Base-by-base conservation (phyloP, 768 basidiomycete species). In the Calocybe cyanea region DNA sequence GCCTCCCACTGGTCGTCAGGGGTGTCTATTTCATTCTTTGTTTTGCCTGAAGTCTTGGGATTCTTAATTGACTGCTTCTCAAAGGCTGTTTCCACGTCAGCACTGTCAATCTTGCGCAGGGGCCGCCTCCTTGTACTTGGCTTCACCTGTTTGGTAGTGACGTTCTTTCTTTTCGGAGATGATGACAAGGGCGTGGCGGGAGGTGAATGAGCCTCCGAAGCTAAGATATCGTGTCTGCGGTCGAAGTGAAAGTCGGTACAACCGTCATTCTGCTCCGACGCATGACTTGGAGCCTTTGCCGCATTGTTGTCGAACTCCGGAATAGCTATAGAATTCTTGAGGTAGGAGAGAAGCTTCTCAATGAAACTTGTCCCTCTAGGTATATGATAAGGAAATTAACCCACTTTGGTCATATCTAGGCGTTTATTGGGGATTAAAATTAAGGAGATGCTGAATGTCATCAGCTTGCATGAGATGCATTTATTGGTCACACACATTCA, bases 1-100 rank as follows among this genome's bases (percentile, higher is more conserved):
- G 55, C 39, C 51, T 76, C 65, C 71, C 80, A 74, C 21, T 63
- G 61, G 21, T 65, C 69, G 37, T 73, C 70, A 55, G 48, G 54
- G 36, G 30, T 54, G 44, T 42, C 50, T n/a, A n/a, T 18, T 38
- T 53, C 34, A 40, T 48, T 30, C 44, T 57, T 42, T 14, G 43
- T 53, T 50, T 55, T 56, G 6, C 42, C 37, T 15, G 49, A 37
- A 23, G 48, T 56, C 46, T 55, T 45, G 32, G 40, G 30, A n/a
- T 19, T 42, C 35, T 48, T 32, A 28, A 34, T 45, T 41, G 20
- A 40, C 33, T 15, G 14, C 14, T 4, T 21, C 21, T 20, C 11
- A 3, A 20, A 19, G 23, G 11, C 7, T 45, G n/a, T n/a, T 5
- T 5, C 6, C 5, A 6, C 25, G n/a, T 1, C n/a, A 21, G 14